Evolutionary conservation across 345 rosid genomes (phyloP).

Genomic region (Punica granatum): DNA sequence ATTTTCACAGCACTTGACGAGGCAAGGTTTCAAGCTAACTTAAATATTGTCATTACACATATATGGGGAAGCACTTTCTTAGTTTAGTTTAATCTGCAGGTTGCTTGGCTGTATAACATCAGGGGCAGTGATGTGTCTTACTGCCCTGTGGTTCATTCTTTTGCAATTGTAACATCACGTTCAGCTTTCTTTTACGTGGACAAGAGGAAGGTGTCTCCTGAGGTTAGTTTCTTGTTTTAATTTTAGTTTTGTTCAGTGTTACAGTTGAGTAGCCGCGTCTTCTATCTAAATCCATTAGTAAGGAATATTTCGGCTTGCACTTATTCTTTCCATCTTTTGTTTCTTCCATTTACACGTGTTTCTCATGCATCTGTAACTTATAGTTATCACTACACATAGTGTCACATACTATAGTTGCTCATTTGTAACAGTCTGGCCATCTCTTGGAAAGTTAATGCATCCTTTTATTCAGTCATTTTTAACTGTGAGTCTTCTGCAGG

Average conservation of each 20-base stretch:
- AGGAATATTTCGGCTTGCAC: background rate
- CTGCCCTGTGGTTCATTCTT: slow-evolving; percentile 92
- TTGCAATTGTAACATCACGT: slow-evolving; percentile 61
- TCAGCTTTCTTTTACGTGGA: slow-evolving; percentile 78
- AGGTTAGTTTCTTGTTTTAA: slow-evolving; percentile 31
- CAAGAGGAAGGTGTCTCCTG: slow-evolving; percentile 59
- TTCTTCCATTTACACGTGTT: background rate
- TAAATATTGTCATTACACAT: background rate
- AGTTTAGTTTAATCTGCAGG: slow-evolving; percentile 39
- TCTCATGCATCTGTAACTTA: background rate
- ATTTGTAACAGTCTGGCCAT: background rate
- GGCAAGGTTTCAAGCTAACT: slow-evolving; percentile 28
- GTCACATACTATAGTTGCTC: background rate
- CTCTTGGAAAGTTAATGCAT: background rate
- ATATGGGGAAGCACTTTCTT: background rate
- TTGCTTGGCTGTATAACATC: slow-evolving; percentile 95
- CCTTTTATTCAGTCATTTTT: background rate
- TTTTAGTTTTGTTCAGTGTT: background rate
- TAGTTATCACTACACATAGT: background rate
- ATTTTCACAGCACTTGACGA: slow-evolving; percentile 80
- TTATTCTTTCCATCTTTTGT: background rate
- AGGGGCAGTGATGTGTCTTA: slow-evolving; percentile 89
- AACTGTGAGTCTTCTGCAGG: slow-evolving; percentile 30
- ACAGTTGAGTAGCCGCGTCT: background rate
- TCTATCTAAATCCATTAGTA: background rate